Base-by-base conservation (phyloP, 352 stramenopile species). In the Globisporangium canariense region DNA sequence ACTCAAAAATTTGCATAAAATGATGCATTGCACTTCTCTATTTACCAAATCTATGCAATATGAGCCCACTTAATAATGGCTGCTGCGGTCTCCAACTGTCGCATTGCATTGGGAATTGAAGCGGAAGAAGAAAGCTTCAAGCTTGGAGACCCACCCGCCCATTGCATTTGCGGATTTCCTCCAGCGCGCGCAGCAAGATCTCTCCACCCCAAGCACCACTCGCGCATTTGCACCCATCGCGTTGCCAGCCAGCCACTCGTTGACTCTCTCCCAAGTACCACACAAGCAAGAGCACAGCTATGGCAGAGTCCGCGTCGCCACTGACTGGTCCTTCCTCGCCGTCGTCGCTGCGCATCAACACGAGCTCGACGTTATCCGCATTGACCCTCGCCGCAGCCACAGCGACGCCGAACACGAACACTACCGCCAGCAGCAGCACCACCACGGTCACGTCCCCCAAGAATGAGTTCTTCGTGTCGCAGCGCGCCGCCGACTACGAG, bases 381-480 rank as follows among this genome's bases (percentile, higher is more conserved):
- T 49, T 52, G 28, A 51, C 54, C 14, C 50, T 56, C 43, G 52
- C 49, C 0, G 16, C 52, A 8, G 34, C 52, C 5, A 16, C 41
- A 5, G 9, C 30, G 30, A 34, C 46, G 2, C 3, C 64, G 50
- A 51, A 6, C 13, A 46, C 40, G 40, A 18, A 8, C 4, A 22
- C 43, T 16, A 20, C 16, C 43, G 7, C 45, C 14, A 57, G 60
- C 60, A 58, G 10, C 49, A 11, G 25, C 46, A 57, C 61, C 18
- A 34, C 53, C 3, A 22, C 38, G 0, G 67, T 74, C 5, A 55
- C 81, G 59, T 92, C 83, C 8, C 83, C 83, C 25, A 76, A 79
- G 38, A 89, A 89, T 52, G 83, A 92, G 25, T 92, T 92, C 62
- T 87, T 86, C 51, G 83, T 92, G 18, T 92, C 83, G 22, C 83